Evolutionary conservation across 179 eudicot genomes (phyloP).

Genomic region (Spergularia azorica): DNA sequence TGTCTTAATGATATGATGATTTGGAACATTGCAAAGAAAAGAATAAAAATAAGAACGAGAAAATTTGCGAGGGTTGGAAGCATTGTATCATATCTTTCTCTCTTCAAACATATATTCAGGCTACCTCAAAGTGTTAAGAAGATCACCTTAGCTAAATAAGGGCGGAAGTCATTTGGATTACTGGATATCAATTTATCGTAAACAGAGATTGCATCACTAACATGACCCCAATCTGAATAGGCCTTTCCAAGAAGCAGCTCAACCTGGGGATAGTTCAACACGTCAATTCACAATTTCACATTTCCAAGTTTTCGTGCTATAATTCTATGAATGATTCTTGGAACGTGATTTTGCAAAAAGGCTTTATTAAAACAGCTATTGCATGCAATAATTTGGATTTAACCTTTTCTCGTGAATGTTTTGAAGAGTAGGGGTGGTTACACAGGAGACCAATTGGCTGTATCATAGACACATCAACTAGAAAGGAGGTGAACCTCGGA

Average conservation of each 20-base stretch:
- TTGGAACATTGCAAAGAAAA: background rate
- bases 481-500: no score
- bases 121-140: background rate
- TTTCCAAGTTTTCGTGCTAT: background rate
- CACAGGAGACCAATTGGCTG: no score
- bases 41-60: background rate
- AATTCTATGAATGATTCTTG: no score
- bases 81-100: background rate
- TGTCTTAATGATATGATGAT: background rate
- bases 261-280: conserved; percentile 48
- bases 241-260: conserved; percentile 96
- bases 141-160: conserved; percentile 87
- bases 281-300: background rate
- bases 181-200: conserved; percentile 83
- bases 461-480: no score
- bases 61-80: background rate
- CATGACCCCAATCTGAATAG: conserved; percentile 95
- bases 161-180: conserved; percentile 85
- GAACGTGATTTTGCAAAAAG: background rate
- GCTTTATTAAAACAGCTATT: background rate
- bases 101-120: conserved; percentile 1
- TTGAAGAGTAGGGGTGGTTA: no score
- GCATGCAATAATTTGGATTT: no score
- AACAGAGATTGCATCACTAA: conserved; percentile 83
- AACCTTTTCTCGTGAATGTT: no score